Percentiles rank a stretch among this genome's conserved stretches.
These are phyloP conservation scores for Diphasiastrum complanatum DNA, from an alignment of 83 land plant genomes.

Conservation along the genomic window DNA sequence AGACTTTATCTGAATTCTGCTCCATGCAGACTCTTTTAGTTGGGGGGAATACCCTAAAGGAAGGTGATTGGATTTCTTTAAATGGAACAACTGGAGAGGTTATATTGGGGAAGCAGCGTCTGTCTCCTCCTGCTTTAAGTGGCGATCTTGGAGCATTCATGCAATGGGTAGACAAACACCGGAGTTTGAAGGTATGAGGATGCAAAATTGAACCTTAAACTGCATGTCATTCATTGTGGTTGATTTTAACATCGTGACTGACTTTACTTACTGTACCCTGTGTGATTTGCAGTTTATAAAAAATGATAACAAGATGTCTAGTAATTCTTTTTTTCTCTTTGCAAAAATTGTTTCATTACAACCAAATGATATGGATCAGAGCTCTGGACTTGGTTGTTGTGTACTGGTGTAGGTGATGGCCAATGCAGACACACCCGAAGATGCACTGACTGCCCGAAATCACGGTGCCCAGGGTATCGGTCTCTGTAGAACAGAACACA, in stretches of 20 bases:
- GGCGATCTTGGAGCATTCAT: conserved; percentile 80
- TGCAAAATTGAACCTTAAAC: neutral
- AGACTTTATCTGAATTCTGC: neutral
- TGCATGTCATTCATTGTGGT: neutral
- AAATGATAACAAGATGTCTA: no score
- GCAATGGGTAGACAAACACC: conserved; percentile 78
- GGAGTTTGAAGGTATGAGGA: conserved; percentile 59
- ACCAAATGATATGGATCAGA: neutral
- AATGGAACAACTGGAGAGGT: conserved; percentile 98
- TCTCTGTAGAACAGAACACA: conserved; percentile 97
- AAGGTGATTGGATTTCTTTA: conserved; percentile 92
- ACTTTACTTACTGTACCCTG: neutral
- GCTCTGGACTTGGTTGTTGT: conserved; percentile 1
- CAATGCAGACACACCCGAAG: conserved; percentile 96
- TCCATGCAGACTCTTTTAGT: conserved; percentile 52
- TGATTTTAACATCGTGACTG: neutral
- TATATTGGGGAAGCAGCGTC: conserved; percentile 77
- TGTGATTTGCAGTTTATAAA: no score
- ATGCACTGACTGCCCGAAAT: conserved; percentile 85
- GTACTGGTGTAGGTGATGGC: conserved; percentile 78
- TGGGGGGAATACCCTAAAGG: conserved; percentile 47
- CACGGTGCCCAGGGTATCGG: conserved; percentile 98
- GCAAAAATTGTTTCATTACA: neutral
- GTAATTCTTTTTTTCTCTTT: no score
- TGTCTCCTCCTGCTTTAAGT: conserved; percentile 83